Base-by-base conservation (phyloP, 805 yeast genomes). In the Kregervanrija pseudodelftensis region DNA sequence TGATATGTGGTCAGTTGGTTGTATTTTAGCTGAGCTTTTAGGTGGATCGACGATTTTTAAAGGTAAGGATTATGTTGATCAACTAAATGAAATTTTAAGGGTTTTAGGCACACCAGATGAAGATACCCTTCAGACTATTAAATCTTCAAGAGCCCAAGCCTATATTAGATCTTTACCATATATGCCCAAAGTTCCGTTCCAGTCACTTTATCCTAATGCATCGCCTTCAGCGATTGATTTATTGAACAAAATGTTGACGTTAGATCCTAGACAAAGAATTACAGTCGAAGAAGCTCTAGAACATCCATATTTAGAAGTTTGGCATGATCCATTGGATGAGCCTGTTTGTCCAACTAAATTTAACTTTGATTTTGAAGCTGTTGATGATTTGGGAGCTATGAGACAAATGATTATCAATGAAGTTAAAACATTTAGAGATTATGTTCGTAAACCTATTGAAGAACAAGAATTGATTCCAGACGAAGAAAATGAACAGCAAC, bases 1-100 rank as follows among this genome's bases (percentile, higher is more conserved):
- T 48, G 99, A 93, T 64, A 76, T 93, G 46, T 93, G 99, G 99
- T 88, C 97, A 0, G 95, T 93, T 15, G 99, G 99, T 3, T 93
- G 99, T 67, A 90, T 93, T 47, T 68, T 93, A 44, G 99, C 98
- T 1, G 99, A 93, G 61, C 73, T 93, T 50, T 67, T 93, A 14
- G 95, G 95, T 3, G 90, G 97, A 0, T 78, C 79, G 55, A 96
- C 99, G 1, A 73, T 93, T 16, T 93, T 93, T 68, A 84, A 91
- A 53, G 99, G 99, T 4, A 85, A 85, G 61, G 98, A 93, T 67
- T 93, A 91, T 60, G 96, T 91, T 30, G 95, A 93, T 62, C 99
- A 93, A 64, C 71, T 93, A 59, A 85, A 86, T 59, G 89, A 88
- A 67, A 91, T 91, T 42, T 68, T 93, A 45, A 77, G 83, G 58